Evolutionary conservation across 192 early-diverging fungal species (phyloP), one percentile per base, ranked within the genome.

Genomic region (Umbelopsis vinacea): DNA sequence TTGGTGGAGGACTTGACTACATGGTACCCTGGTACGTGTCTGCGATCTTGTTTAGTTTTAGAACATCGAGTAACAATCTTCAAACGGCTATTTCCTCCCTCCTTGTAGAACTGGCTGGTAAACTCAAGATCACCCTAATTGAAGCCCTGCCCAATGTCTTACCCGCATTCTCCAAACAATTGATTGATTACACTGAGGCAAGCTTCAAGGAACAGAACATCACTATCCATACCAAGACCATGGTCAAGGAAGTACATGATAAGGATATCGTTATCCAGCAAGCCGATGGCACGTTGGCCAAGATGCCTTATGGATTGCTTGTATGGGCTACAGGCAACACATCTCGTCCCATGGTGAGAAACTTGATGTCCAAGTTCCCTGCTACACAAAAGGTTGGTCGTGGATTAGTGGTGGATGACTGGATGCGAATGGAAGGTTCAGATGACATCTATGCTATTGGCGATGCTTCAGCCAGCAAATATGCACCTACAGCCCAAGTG

Each of bases 311-410:
- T 69, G 91, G 90, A 17, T 74, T 93, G 45, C 73, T 93, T n/a
- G 91, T 93, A 15, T 94, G 92, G 92, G 91, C 92, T 14, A 93
- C 92, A 9, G 92, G 92, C 24, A 92, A 93, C 73, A 86, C 89
- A 37, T 81, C 89, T 35, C 76, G 92, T 7, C 85, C 87, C 5
- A 76, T 91, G 46, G 82, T 90, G 33, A 72, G 77, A 17, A 82
- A 89, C 55, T 75, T 93, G 77, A 89, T 92, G 77, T 71, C 83
- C 45, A 76, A 81, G 52, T 54, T 93, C 14, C 75, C 84, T 48
- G 74, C 79, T 14, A 37, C 78, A 21, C 92, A 93, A 78, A 89
- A 67, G 3, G 74, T 69, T 26, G 82, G 85, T 9, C 87, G 92
- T 17, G 92, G 92, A 15, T 66, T 93, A 21, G 77, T 89, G 0